Conservation (phyloP, 1,284 basidiomycete genomes). For the Apiotrichum siamense region DNA sequence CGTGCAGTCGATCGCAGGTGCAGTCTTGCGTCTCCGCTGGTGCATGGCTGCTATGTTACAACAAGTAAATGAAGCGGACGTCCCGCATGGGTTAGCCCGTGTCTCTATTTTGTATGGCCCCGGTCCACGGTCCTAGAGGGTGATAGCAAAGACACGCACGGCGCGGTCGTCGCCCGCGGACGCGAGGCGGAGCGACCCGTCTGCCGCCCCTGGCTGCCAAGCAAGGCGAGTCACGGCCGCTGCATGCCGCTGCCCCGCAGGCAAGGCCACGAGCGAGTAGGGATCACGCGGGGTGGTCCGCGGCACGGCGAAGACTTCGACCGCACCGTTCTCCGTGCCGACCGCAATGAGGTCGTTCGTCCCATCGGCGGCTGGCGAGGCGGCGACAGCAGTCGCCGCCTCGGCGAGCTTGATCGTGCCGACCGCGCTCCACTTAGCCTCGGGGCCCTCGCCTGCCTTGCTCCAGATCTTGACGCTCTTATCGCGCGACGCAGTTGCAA, state of each 20-base stretch:
- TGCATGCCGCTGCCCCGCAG: conserved; percentile 35
- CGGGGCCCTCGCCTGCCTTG: no score
- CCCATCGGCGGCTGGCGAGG: no score
- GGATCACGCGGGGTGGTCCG: neutral
- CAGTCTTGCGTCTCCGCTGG: no score
- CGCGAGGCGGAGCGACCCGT: conserved; percentile 29
- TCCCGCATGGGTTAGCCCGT: no score
- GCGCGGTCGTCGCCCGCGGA: conserved; percentile 48
- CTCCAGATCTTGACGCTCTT: conserved; percentile 63
- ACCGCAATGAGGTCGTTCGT: conserved; percentile 39
- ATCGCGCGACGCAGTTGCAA: conserved; percentile 91
- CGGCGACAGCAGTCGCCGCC: conserved; percentile 44
- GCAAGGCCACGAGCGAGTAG: conserved; percentile 13
- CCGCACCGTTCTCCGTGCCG: conserved; percentile 45
- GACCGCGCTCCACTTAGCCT: neutral
- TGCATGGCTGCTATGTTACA: no score
- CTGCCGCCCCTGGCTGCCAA: conserved; percentile 23
- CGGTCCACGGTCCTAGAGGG: neutral
- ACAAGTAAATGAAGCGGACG: no score
- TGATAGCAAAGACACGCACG: conserved; percentile 39
- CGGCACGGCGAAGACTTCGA: conserved; percentile 31
- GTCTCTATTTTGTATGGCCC: no score
- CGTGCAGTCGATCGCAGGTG: no score
- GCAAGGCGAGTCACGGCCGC: conserved; percentile 44
- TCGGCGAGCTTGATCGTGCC: conserved; percentile 42